A percentile compares a stretch with the other conserved stretches of the same genome.
These are phyloP conservation scores for Phytopythium kandeliae DNA, from an alignment of 352 stramenopile genomes.

Conservation along the genomic window DNA sequence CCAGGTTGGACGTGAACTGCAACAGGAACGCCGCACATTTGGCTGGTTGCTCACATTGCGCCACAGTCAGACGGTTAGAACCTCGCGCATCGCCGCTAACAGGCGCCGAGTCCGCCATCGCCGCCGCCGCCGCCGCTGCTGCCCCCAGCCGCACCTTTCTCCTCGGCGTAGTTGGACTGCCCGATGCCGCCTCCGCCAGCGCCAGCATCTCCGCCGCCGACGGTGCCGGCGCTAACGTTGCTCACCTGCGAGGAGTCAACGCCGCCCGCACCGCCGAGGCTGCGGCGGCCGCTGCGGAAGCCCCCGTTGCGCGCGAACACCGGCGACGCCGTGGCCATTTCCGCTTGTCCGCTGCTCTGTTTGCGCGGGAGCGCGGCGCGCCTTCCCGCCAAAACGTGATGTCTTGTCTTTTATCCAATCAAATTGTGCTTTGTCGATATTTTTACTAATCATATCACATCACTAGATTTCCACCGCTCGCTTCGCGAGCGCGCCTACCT, in stretches of 20 bases:
- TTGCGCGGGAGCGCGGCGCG: neutral
- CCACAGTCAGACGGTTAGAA: neutral
- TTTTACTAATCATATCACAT: constrained; percentile 3
- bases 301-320: constrained; percentile 6
- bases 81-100: too few relatives aligned
- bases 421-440: neutral
- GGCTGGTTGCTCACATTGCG: constrained; percentile 17
- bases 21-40: constrained; percentile 75
- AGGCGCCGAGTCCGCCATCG: too few relatives aligned
- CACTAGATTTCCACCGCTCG: too few relatives aligned
- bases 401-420: neutral
- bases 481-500: too few relatives aligned
- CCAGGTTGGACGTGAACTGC: constrained; percentile 72
- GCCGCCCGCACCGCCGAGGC: constrained; percentile 3
- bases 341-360: neutral
- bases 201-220: neutral
- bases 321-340: constrained; percentile 5
- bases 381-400: constrained; percentile 5
- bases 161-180: constrained; percentile 37
- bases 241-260: constrained; percentile 2
- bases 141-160: constrained; percentile 27
- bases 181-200: constrained; percentile 8
- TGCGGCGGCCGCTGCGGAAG: constrained; percentile 4
- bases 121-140: too few relatives aligned
- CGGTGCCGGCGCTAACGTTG: constrained; percentile 3